Evolutionary conservation across 2,329 filamentous ascomycete species (phyloP), one percentile per base, ranked within the genome.

Genomic region (Botrytis fragariae): DNA sequence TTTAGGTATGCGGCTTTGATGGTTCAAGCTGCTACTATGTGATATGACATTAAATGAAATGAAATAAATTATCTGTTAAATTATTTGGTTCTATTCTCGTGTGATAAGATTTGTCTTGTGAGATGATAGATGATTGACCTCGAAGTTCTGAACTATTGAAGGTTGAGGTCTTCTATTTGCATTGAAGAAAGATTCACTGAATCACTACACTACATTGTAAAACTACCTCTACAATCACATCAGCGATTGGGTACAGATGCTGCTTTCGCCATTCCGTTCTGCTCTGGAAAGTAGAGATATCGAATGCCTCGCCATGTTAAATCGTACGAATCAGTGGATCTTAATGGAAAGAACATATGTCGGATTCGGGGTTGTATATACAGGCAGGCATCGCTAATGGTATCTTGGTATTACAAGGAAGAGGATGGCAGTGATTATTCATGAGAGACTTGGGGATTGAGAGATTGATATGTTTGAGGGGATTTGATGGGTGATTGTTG

Each of bases 1-100:
- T 67, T 54, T 9, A 45, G 35, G 64, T 51, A 39, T 18, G 64
- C 45, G 32, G 45, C 64, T 67, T 67, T 67, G 45, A 54, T 29
- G 25, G 16, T 54, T 39, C 63, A 18, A 51, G 45, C 45, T 54
- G 64, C 64, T 67, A 48, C 32, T 29, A 67, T 67, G 64, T 25
- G 45, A 54, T 67, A 37, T 29, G 9, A 54, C 29, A 54, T 22
- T 3, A 67, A 37, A 54, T 35, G 29, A 45, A 64, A 45, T 64
- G 9, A 67, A 51, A 42, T 63, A 63, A 61, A 61, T n/a, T 67
- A 54, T n/a, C 14, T 54, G 48, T 8, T 20, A n/a, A 18, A 29
- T 20, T n/a, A 4, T 3, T 51, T 51, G 5, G 6, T 37, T 37
- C 1, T 45, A 20, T 32, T 14, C 6, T 42, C 0, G 25, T 1